Evolutionary conservation across 2,329 filamentous ascomycete species (phyloP).

Genomic region (Neocatenulostroma microsporum): DNA sequence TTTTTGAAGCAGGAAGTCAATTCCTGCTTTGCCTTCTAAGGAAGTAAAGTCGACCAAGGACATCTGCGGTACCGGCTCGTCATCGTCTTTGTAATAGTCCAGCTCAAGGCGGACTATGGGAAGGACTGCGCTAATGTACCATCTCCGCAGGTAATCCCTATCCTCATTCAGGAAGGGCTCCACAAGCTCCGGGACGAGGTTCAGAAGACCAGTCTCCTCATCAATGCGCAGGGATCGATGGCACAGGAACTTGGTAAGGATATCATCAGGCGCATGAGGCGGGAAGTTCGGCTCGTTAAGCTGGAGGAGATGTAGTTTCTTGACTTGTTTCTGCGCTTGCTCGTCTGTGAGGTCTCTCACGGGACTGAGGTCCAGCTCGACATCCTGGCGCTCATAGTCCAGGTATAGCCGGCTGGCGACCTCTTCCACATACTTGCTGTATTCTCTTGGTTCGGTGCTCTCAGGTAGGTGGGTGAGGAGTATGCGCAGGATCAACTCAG

Average conservation of each 20-base stretch:
- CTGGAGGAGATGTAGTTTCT: slow-evolving; percentile 56
- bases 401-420: slow-evolving; percentile 46
- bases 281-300: slow-evolving; percentile 46
- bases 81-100: slow-evolving; percentile 57
- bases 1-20: slow-evolving; percentile 54
- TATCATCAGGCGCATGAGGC: slow-evolving; percentile 45
- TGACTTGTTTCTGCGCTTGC: slow-evolving; percentile 55
- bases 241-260: slow-evolving; percentile 57
- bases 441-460: slow-evolving; percentile 54
- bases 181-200: slow-evolving; percentile 61
- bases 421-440: slow-evolving; percentile 54
- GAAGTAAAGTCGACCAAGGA: slow-evolving; percentile 58
- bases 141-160: slow-evolving; percentile 54
- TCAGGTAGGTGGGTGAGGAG: slow-evolving; percentile 72
- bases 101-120: slow-evolving; percentile 61
- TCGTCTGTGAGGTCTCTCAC: slow-evolving; percentile 55
- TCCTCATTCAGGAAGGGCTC: slow-evolving; percentile 59
- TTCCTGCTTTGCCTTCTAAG: slow-evolving; percentile 51
- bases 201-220: slow-evolving; percentile 61
- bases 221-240: slow-evolving; percentile 63
- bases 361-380: slow-evolving; percentile 46
- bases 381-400: slow-evolving; percentile 34
- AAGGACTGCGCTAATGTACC: slow-evolving; percentile 61
- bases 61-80: slow-evolving; percentile 43
- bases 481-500: slow-evolving; percentile 61